A percentile compares a stretch with the other conserved stretches of the same genome.
phyloP scores from a whole-genome alignment of 1,284 basidiomycete species.

The Porodaedalea pini region DNA sequence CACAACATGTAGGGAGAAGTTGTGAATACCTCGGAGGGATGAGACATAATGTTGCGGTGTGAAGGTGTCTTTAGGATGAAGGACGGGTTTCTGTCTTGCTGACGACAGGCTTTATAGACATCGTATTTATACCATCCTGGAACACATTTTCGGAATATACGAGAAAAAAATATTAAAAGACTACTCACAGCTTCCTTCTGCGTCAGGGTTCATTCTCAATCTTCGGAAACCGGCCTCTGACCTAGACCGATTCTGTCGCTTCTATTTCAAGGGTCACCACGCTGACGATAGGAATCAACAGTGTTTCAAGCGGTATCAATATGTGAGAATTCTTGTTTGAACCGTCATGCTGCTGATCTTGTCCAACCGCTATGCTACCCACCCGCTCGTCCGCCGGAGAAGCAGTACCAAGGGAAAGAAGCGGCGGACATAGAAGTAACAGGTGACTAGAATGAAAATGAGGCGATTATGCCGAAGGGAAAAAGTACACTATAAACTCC shows the following conservation, averaged over 20 bases:
- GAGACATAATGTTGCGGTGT: background rate
- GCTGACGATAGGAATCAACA: slow-evolving; percentile 3
- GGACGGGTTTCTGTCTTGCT: background rate
- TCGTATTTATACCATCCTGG: slow-evolving; percentile 5
- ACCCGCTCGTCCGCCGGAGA: slow-evolving; percentile 1
- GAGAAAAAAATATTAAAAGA: background rate
- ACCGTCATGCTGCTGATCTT: background rate
- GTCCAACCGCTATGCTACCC: background rate
- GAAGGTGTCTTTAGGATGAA: background rate
- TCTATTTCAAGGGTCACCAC: slow-evolving; percentile 4
- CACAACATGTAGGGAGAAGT: background rate
- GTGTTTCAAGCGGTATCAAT: slow-evolving; percentile 5
- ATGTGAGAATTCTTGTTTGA: slow-evolving; percentile 1
- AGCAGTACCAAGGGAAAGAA: background rate
- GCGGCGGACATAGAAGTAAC: background rate
- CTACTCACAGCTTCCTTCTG: background rate
- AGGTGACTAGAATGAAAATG: background rate
- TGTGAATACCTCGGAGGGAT: slow-evolving; percentile 2
- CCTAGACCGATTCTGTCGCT: slow-evolving; percentile 1
- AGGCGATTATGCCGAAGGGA: background rate
- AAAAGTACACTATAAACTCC: background rate
- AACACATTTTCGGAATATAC: background rate
- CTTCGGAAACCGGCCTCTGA: background rate
- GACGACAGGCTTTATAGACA: background rate
- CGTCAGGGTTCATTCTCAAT: background rate